Evolutionary conservation across 345 rosid genomes (phyloP).

Genomic region (Barbarea vulgaris): DNA sequence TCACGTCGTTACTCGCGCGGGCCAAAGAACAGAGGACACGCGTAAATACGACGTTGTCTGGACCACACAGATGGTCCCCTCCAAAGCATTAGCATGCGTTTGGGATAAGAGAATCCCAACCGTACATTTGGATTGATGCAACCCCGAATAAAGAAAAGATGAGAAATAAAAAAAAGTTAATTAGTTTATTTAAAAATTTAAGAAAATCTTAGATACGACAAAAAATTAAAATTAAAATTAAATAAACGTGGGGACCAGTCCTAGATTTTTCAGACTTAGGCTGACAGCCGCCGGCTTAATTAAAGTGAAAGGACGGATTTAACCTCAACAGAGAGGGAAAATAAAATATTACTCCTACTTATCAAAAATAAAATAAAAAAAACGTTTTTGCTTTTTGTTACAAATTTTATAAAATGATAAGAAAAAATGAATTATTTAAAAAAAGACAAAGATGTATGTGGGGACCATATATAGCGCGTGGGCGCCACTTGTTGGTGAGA

Average conservation of each 20-base stretch:
- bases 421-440: not conserved
- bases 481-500: slow-evolving; percentile 39
- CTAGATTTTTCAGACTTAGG: slow-evolving; percentile 59
- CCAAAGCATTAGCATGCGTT: slow-evolving; percentile 49
- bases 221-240: not conserved
- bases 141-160: slow-evolving; percentile 7
- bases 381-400: not conserved
- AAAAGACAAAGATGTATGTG: not conserved
- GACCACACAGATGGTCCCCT: slow-evolving; percentile 72
- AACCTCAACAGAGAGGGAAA: slow-evolving; percentile 13
- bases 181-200: not conserved
- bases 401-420: not conserved
- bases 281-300: slow-evolving; percentile 94
- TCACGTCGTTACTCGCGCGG: slow-evolving; percentile 56
- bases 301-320: slow-evolving; percentile 38
- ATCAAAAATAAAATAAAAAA: not conserved
- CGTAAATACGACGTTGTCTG: slow-evolving; percentile 40
- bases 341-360: no score
- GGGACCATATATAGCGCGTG: slow-evolving; percentile 34
- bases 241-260: slow-evolving; percentile 47
- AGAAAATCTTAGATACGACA: slow-evolving; percentile 33
- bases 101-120: slow-evolving; percentile 40
- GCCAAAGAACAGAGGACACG: slow-evolving; percentile 50
- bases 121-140: slow-evolving; percentile 57
- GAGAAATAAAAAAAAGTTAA: not conserved